phyloP scores from a whole-genome alignment of 2,329 filamentous ascomycete genomes.

The Coniochaeta sp. region DNA sequence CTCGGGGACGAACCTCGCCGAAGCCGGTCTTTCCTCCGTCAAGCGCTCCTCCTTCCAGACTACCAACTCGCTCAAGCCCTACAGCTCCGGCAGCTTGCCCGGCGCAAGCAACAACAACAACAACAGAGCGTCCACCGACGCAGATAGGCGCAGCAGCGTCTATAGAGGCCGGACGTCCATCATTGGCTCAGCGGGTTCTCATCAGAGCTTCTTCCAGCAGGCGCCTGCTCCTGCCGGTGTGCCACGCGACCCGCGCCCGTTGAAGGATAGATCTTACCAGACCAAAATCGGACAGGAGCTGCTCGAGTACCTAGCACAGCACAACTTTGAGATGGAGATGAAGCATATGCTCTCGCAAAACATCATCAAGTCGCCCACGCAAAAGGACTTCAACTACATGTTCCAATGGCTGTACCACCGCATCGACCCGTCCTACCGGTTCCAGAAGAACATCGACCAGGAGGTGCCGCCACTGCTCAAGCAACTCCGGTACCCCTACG shows the following conservation, averaged over 20 bases:
- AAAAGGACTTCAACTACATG: slow-evolving; percentile 97
- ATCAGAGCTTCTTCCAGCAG: slow-evolving; percentile 93
- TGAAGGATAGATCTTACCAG: slow-evolving; percentile 76
- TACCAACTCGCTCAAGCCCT: slow-evolving; percentile 60
- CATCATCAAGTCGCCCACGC: slow-evolving; percentile 85
- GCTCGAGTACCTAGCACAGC: slow-evolving; percentile 81
- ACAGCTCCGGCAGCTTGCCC: slow-evolving; percentile 53
- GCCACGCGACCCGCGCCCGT: slow-evolving; percentile 76
- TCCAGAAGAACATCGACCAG: slow-evolving; percentile 90
- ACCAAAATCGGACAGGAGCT: slow-evolving; percentile 80
- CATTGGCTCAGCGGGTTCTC: slow-evolving; percentile 55
- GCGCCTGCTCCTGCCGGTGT: slow-evolving; percentile 75
- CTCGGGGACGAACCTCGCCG: slow-evolving; percentile 72
- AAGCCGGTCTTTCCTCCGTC: slow-evolving; percentile 74
- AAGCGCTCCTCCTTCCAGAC: slow-evolving; percentile 73
- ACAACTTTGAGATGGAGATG: slow-evolving; percentile 98
- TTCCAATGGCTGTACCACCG: slow-evolving; percentile 97
- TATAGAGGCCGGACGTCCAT: slow-evolving; percentile 64
- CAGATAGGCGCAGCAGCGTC: slow-evolving; percentile 74
- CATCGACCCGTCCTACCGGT: slow-evolving; percentile 88
- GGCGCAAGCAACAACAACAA: no score
- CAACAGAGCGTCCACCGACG: slow-evolving; percentile 38
- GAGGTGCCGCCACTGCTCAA: slow-evolving; percentile 91
- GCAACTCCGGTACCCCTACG: slow-evolving; percentile 89
- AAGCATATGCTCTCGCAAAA: slow-evolving; percentile 90